Conservation (phyloP, 176 grass and related monocot species). For the Calamus simplicifolius region DNA sequence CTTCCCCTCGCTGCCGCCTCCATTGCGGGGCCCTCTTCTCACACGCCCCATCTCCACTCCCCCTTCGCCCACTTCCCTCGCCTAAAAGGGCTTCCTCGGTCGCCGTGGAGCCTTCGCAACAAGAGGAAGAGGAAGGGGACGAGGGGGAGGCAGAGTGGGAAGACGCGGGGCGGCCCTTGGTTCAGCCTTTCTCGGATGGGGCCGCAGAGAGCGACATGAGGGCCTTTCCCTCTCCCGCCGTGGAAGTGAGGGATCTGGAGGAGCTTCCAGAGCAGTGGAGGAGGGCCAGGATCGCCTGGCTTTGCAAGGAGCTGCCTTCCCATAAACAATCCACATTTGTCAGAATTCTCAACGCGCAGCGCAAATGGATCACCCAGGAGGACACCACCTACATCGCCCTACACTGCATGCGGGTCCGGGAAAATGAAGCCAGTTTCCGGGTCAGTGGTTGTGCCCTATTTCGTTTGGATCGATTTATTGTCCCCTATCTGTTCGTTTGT, state of each 20-base stretch:
- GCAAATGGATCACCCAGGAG: slow-evolving; percentile 85
- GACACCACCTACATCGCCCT: slow-evolving; percentile 79
- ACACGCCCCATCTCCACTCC: slow-evolving; percentile 6
- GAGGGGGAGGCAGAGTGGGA: slow-evolving; percentile 9
- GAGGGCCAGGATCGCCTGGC: slow-evolving; percentile 87
- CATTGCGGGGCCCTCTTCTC: slow-evolving; percentile 3
- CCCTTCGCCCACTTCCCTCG: neutral
- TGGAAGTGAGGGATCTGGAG: slow-evolving; percentile 69
- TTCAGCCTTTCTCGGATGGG: slow-evolving; percentile 29
- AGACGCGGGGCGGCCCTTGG: slow-evolving; percentile 8
- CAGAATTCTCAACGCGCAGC: slow-evolving; percentile 94
- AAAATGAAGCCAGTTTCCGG: slow-evolving; percentile 83
- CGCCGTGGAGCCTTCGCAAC: slow-evolving; percentile 1
- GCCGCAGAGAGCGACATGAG: slow-evolving; percentile 39
- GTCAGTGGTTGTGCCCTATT: slow-evolving; percentile 21
- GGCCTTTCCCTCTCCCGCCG: slow-evolving; percentile 45
- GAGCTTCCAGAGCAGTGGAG: slow-evolving; percentile 94
- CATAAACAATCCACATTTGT: slow-evolving; percentile 85
- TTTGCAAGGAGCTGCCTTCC: slow-evolving; percentile 96
- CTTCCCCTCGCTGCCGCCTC: slow-evolving; percentile 13
- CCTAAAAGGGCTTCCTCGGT: slow-evolving; percentile 1
- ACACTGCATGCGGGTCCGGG: slow-evolving; percentile 82
- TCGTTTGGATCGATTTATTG: neutral
- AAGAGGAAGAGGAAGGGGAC: slow-evolving; percentile 23
- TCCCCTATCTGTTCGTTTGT: slow-evolving; percentile 23